A percentile compares a stretch with the other conserved stretches of the same genome.
Conservation (phyloP, 306 rosid species). For the Quercus berberidifolia region DNA sequence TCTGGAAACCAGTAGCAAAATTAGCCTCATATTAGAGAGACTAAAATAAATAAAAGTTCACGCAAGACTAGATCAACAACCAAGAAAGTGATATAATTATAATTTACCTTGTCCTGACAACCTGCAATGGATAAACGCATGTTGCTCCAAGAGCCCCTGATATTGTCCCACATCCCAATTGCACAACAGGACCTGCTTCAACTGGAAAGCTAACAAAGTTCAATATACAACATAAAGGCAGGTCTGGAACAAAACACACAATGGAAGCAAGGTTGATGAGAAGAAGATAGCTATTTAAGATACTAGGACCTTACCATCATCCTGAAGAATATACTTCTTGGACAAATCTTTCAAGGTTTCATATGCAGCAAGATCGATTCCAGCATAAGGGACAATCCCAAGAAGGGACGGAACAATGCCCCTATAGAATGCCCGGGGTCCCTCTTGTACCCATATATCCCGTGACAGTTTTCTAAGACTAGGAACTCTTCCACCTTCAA, state of each 20-base stretch:
- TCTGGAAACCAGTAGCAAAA: constrained; percentile 42
- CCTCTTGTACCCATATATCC: constrained; percentile 84
- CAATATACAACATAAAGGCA: constrained; percentile 16
- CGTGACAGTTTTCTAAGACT: constrained; percentile 58
- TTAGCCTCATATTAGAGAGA: constrained; percentile 11
- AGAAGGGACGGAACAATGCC: constrained; percentile 88
- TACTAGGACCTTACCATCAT: constrained; percentile 48
- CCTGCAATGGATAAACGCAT: constrained; percentile 95
- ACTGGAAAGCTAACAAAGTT: constrained; percentile 30
- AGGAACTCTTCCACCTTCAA: constrained; percentile 64
- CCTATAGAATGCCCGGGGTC: constrained; percentile 88
- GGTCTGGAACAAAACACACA: constrained; percentile 27
- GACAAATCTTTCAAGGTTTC: constrained; percentile 92
- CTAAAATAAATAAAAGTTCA: constrained; percentile 14
- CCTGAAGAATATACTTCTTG: constrained; percentile 66
- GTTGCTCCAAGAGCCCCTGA: constrained; percentile 96
- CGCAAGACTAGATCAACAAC: constrained; percentile 13
- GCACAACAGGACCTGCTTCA: constrained; percentile 92
- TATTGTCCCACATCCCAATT: constrained; percentile 91
- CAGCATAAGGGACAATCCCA: constrained; percentile 95
- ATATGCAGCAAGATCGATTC: constrained; percentile 90
- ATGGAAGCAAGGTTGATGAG: not conserved
- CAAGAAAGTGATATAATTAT: not conserved
- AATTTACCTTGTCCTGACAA: constrained; percentile 80
- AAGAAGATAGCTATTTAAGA: not conserved